phyloP scores from a whole-genome alignment of 768 basidiomycete species.

The Grammothele lineata region DNA sequence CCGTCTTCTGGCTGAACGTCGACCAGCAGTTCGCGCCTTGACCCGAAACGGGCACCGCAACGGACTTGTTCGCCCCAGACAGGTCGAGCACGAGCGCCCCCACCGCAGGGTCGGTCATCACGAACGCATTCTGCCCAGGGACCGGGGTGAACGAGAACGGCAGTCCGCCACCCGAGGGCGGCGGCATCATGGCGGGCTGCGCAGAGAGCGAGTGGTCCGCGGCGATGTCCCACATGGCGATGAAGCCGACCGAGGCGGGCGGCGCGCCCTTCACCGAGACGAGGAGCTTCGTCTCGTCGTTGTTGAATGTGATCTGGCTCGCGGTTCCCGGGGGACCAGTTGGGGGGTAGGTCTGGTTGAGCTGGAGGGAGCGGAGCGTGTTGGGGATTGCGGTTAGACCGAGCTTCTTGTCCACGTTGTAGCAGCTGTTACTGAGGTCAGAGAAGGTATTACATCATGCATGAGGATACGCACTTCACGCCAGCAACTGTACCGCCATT shows the following conservation, averaged over 20 bases:
- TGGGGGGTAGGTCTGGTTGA: conserved; percentile 50
- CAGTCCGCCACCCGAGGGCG: conserved; percentile 37
- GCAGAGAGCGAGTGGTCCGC: conserved; percentile 39
- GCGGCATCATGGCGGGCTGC: conserved; percentile 21
- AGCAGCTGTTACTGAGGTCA: conserved; percentile 32
- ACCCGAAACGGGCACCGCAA: conserved; percentile 18
- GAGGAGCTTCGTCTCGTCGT: conserved; percentile 39
- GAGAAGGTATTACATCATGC: no score
- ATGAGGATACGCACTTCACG: conserved; percentile 22
- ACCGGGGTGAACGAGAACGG: conserved; percentile 42
- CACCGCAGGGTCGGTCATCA: conserved; percentile 25
- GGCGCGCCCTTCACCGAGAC: conserved; percentile 46
- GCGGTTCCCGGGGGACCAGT: conserved; percentile 42
- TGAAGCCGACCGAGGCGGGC: conserved; percentile 38
- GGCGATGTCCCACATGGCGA: conserved; percentile 45
- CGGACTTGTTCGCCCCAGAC: conserved; percentile 7
- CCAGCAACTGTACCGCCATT: conserved; percentile 33
- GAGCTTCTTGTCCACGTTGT: conserved; percentile 34
- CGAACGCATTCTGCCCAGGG: conserved; percentile 24
- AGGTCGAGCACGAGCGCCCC: conserved; percentile 29
- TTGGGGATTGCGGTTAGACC: conserved; percentile 38
- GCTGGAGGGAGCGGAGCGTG: conserved; percentile 38
- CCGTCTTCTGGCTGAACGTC: conserved; percentile 23
- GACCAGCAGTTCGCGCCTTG: conserved; percentile 29
- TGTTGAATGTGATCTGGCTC: conserved; percentile 43